Conservation (phyloP, 73 alveolate genomes). For the Durusdinium trenchii region DNA sequence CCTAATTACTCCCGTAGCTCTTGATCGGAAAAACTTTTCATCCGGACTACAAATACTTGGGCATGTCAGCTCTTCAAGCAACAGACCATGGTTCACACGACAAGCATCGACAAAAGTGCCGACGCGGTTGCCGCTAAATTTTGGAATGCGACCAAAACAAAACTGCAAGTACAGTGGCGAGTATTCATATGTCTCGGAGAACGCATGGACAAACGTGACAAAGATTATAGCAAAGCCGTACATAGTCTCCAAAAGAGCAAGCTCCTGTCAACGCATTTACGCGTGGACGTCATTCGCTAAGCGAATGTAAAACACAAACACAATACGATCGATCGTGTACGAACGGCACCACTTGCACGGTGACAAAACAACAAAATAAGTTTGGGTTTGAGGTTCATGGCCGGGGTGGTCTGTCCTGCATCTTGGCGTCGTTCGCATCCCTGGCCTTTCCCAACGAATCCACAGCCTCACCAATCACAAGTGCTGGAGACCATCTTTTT, state of each 20-base stretch:
- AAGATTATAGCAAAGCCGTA: conserved; percentile 32
- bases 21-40: too few species aligned
- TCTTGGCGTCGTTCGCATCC: conserved; percentile 32
- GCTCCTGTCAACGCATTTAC: too few species aligned
- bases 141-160: too few species aligned
- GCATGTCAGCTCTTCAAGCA: too few species aligned
- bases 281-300: too few species aligned
- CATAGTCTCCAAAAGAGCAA: conserved; percentile 59
- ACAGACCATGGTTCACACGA: too few species aligned
- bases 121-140: too few species aligned
- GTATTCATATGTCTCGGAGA: background rate
- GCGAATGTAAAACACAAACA: too few species aligned
- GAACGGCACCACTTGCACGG: background rate
- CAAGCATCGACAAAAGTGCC: too few species aligned
- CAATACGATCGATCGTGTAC: background rate
- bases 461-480: background rate
- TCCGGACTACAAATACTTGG: too few species aligned
- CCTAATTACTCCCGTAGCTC: too few species aligned
- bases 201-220: background rate
- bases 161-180: background rate
- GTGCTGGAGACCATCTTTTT: background rate
- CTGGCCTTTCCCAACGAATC: conserved; percentile 47
- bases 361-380: background rate
- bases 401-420: conserved; percentile 16
- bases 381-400: too few species aligned